Percentiles rank a stretch among this genome's conserved stretches.
Evolutionary conservation across 352 stramenopile species (phyloP).

Genomic region (Pythium grandisporangium): DNA sequence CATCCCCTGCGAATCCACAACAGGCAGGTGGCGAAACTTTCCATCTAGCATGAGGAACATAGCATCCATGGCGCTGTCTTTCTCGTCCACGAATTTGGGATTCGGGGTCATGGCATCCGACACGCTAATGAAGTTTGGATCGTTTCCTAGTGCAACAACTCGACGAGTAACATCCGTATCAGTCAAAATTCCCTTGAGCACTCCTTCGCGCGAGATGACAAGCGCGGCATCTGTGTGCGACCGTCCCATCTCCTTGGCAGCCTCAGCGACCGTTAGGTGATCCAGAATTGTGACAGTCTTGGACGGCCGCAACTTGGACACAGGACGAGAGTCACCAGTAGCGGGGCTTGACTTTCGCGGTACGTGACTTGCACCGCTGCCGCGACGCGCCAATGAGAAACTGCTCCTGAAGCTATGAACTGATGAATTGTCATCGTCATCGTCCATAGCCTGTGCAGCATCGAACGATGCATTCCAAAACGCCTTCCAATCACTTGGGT

Average conservation of each 20-base stretch:
- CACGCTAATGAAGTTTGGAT: conserved; percentile 79
- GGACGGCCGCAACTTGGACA: conserved; percentile 78
- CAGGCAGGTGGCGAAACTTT: conserved; percentile 95
- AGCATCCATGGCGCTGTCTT: conserved; percentile 84
- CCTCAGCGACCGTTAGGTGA: conserved; percentile 80
- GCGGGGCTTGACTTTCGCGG: conserved; percentile 34
- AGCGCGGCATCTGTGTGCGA: conserved; percentile 91
- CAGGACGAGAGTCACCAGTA: conserved; percentile 85
- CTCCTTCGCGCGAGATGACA: conserved; percentile 85
- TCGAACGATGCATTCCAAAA: conserved; percentile 89
- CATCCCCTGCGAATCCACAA: conserved; percentile 84
- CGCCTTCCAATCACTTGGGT: conserved; percentile 79
- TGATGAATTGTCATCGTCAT: conserved; percentile 71
- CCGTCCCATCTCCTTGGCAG: conserved; percentile 84
- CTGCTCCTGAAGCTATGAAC: conserved; percentile 76
- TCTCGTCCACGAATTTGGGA: conserved; percentile 84
- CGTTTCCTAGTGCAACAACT: conserved; percentile 80
- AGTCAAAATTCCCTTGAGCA: conserved; percentile 93
- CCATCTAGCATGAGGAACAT: conserved; percentile 90
- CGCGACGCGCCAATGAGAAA: conserved; percentile 45
- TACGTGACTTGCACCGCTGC: conserved; percentile 20
- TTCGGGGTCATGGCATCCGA: conserved; percentile 81
- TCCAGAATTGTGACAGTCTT: conserved; percentile 88
- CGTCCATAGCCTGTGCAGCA: conserved; percentile 32
- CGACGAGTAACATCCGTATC: conserved; percentile 87